A percentile compares a stretch with the other conserved stretches of the same genome.
phyloP scores from a whole-genome alignment of 2,329 filamentous ascomycete species.

The Thelonectria discophora region DNA sequence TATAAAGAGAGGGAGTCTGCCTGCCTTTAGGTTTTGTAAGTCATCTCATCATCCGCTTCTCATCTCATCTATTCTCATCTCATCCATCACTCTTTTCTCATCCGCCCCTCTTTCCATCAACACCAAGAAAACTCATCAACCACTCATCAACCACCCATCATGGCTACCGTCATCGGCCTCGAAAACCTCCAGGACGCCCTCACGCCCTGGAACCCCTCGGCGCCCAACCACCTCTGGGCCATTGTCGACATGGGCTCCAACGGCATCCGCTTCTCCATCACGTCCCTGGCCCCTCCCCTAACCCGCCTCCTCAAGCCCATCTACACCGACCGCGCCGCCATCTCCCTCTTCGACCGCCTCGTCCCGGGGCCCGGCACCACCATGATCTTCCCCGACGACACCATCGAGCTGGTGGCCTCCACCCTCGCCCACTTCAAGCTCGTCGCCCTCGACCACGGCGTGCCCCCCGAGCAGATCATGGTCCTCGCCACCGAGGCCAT shows the following conservation, averaged over 20 bases:
- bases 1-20: too few relatives aligned
- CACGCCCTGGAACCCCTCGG: slow-evolving; percentile 57
- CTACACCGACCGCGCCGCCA: slow-evolving; percentile 79
- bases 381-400: slow-evolving; percentile 58
- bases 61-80: too few relatives aligned
- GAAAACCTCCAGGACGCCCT: slow-evolving; percentile 60
- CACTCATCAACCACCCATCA: background rate
- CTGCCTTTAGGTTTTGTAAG: too few relatives aligned
- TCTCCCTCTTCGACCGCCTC: slow-evolving; percentile 87
- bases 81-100: too few relatives aligned
- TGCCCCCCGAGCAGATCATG: slow-evolving; percentile 70
- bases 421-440: slow-evolving; percentile 75
- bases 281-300: slow-evolving; percentile 75
- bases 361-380: slow-evolving; percentile 53
- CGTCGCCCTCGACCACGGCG: slow-evolving; percentile 75
- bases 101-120: too few relatives aligned
- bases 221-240: slow-evolving; percentile 61
- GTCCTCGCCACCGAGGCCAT: slow-evolving; percentile 92
- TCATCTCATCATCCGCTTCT: too few relatives aligned
- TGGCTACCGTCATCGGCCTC: slow-evolving; percentile 52
- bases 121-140: too few relatives aligned
- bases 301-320: slow-evolving; percentile 79
- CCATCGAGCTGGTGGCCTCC: slow-evolving; percentile 71
- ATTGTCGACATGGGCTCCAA: slow-evolving; percentile 78
- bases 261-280: slow-evolving; percentile 92